Conservation (phyloP, 352 stramenopile species). For the Pythium dissimile region DNA sequence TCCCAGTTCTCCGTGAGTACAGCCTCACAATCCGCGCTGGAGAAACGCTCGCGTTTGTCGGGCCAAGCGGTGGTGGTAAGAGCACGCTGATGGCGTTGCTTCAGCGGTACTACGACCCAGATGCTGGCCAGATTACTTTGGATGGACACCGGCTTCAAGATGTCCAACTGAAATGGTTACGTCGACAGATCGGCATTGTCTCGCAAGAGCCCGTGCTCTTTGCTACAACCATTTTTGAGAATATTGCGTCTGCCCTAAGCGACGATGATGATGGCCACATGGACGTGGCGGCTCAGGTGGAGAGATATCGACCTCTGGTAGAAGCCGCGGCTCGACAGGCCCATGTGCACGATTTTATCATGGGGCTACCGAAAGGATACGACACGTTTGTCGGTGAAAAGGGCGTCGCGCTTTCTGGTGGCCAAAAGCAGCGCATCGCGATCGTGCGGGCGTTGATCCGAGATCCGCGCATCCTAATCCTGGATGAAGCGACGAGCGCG, state of each 20-base stretch:
- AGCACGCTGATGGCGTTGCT: constrained; percentile 51
- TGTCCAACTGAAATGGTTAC: constrained; percentile 57
- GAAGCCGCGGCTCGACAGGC: constrained; percentile 5
- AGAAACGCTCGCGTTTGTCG: constrained; percentile 24
- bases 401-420: constrained; percentile 57
- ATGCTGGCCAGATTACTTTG: constrained; percentile 54
- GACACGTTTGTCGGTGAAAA: constrained; percentile 56
- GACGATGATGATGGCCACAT: not conserved
- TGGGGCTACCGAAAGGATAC: constrained; percentile 30
- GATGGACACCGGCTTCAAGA: constrained; percentile 56
- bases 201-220: constrained; percentile 83
- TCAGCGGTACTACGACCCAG: constrained; percentile 82
- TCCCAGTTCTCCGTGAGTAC: constrained; percentile 14
- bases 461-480: constrained; percentile 36
- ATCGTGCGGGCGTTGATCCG: constrained; percentile 64
- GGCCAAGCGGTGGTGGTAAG: constrained; percentile 19
- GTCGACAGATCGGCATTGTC: constrained; percentile 45
- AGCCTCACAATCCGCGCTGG: constrained; percentile 16
- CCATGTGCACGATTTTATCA: constrained; percentile 17
- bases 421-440: constrained; percentile 44
- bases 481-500: constrained; percentile 77
- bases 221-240: constrained; percentile 72
- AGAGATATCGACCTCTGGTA: not conserved
- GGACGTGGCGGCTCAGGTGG: not conserved
- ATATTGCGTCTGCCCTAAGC: constrained; percentile 56